Evolutionary conservation across 371 early-diverging fungal genomes (phyloP), one percentile per base, ranked within the genome.

Genomic region (Mortierella sp.): DNA sequence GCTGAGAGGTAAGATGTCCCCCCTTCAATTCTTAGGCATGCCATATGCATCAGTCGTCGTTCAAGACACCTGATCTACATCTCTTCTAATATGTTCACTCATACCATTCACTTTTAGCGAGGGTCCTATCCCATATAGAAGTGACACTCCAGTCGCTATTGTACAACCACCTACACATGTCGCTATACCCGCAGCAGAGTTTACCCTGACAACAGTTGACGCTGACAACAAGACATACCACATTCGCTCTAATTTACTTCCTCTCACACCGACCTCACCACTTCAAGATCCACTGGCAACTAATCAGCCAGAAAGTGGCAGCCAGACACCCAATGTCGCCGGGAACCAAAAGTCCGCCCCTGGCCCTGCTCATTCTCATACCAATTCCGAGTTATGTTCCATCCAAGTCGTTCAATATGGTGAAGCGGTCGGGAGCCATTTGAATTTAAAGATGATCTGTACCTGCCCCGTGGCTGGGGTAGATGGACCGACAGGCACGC

Each of bases 201-300:
- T 72, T 54, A 72, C 84, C 12, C 73, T 68, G 20, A 80, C 73
- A 1, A 78, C 71, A 2, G 85, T 86, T 45, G 87, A 87, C 64
- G 84, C 87, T 8, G 83, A 74, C 52, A 77, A 74, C 66, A 85
- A 86, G 75, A 84, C 86, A 20, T 85, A 78, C 40, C 81, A 84
- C 32, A 84, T 84, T 9, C 80, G 84, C 39, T 78, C 83, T 65
- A 80, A 78, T 32, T 68, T 80, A 37, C 22, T 77, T 14, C 81
- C 81, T 2, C 84, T 71, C n/a, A 75, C 81, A 20, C 73, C 77
- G 10, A 75, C 76, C 26, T 76, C 76, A 3, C 30, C 74, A 3
- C 64, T 51, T 3, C 70, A 55, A 16, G 57, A 26, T 16, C 11
- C 59, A 14, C 51, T 32, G n/a, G 22, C 55, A 5, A 14, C 57